Base-by-base conservation (phyloP, 306 rosid genomes). In the Sesbania bispinosa region DNA sequence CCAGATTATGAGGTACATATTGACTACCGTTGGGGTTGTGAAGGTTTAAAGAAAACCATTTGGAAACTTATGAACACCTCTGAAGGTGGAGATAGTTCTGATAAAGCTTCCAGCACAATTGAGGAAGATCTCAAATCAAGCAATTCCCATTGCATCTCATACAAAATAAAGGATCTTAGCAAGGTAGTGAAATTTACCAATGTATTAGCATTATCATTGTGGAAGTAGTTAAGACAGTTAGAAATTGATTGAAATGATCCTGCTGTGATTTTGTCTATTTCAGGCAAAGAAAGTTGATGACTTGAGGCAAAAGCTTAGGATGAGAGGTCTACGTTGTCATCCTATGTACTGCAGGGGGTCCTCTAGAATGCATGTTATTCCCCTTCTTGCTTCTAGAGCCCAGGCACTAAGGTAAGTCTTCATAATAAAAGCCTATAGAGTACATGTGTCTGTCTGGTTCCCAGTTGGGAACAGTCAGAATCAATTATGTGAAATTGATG, bases 351-450 rank as follows among this genome's bases (percentile, higher is more conserved):
- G 82, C 51, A 70, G 73, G 38, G 65, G 45, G 0, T 62, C 67
- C 11, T 9, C 77, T 52, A 39, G 73, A 13, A 33, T 77, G 73
- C 82, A 77, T 29, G 73, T 77, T 23, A 71, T 77, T 70, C 82
- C 82, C 7, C 82, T 77, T 32, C 82, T 77, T 62, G 82, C 82
- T 62, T 77, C 82, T 10, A 77, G 82, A 70, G 82, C 82, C 32
- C 82, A 77, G 38, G 82, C 82, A 42, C 82, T 77, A 24, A 77
- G 82, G 82, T 77, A 70, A 69, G 4, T 54, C 16, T 30, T 77
- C 52, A 51, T 50, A 6, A 6, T 43, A 13, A 33, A 8, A 33
- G 13, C 5, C 13, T 24, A n/a, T n/a, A n/a, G n/a, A n/a, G n/a
- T n/a, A n/a, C n/a, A n/a, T n/a, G n/a, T n/a, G n/a, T n/a, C n/a